Conservation (phyloP, 2,329 filamentous ascomycete genomes). For the Aspergillus luchuensis region DNA sequence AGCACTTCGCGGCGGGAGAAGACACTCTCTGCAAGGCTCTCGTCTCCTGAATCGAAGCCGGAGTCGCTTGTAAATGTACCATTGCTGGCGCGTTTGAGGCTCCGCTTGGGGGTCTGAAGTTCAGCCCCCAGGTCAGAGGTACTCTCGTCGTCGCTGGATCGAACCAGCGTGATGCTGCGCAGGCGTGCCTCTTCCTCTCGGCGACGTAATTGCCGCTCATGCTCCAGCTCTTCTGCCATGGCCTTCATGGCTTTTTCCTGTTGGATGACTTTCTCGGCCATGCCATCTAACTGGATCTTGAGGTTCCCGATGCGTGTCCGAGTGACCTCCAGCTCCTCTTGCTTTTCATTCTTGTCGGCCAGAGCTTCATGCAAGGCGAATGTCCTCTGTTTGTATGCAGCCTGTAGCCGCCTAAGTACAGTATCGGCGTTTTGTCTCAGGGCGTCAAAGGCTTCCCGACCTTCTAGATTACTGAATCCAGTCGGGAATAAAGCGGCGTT, state of each 20-base stretch:
- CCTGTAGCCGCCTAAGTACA: slow-evolving; percentile 58
- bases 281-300: slow-evolving; percentile 63
- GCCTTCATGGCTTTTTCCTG: slow-evolving; percentile 60
- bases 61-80: slow-evolving; percentile 55
- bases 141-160: slow-evolving; percentile 35
- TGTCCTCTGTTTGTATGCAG: slow-evolving; percentile 57
- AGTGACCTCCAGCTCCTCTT: slow-evolving; percentile 64
- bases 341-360: slow-evolving; percentile 58
- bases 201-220: slow-evolving; percentile 44
- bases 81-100: slow-evolving; percentile 42
- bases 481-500: slow-evolving; percentile 56
- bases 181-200: slow-evolving; percentile 43
- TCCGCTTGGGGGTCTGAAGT: slow-evolving; percentile 36
- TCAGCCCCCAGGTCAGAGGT: slow-evolving; percentile 36
- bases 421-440: slow-evolving; percentile 59
- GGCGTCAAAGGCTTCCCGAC: slow-evolving; percentile 58
- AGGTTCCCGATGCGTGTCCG: slow-evolving; percentile 59
- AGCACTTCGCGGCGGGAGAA: slow-evolving; percentile 45
- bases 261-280: slow-evolving; percentile 57
- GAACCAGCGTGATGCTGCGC: slow-evolving; percentile 36
- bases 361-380: slow-evolving; percentile 54
- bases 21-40: slow-evolving; percentile 53
- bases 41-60: slow-evolving; percentile 61
- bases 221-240: slow-evolving; percentile 51
- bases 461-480: slow-evolving; percentile 51